Conservation (phyloP, 129 eudicot genomes). For the Pittosporum tobira region DNA sequence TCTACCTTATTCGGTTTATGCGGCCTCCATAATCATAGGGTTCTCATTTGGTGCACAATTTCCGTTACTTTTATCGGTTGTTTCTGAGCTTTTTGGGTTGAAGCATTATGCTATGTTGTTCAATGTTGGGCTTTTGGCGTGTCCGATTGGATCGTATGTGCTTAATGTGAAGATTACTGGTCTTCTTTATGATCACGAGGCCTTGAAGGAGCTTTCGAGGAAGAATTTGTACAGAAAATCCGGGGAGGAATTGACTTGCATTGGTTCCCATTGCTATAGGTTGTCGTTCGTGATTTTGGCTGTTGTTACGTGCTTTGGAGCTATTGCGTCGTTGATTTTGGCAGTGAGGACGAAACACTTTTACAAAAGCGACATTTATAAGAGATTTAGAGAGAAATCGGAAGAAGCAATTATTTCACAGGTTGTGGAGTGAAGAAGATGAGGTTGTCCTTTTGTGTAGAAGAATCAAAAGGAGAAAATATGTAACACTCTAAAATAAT, state of each 20-base stretch:
- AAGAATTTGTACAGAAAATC: conserved; percentile 7
- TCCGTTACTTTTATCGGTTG: conserved; percentile 9
- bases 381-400: conserved; percentile 14
- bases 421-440: too few relatives aligned
- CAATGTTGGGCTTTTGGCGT: conserved; percentile 24
- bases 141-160: conserved; percentile 30
- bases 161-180: conserved; percentile 23
- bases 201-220: conserved; percentile 13
- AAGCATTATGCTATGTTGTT: conserved; percentile 27
- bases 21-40: conserved; percentile 25
- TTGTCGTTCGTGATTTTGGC: conserved; percentile 16
- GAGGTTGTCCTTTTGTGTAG: too few relatives aligned
- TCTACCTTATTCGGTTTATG: conserved; percentile 19
- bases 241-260: conserved; percentile 18
- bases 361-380: conserved; percentile 20
- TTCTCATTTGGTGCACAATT: conserved; percentile 29
- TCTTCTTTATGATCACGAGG: conserved; percentile 23
- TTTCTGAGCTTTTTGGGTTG: conserved; percentile 29
- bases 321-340: conserved; percentile 14
- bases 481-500: too few relatives aligned
- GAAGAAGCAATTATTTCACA: too few relatives aligned
- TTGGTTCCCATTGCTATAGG: conserved; percentile 12
- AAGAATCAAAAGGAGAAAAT: too few relatives aligned
- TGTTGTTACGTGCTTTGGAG: conserved; percentile 9
- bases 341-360: conserved; percentile 17